Evolutionary conservation across 1,139 yeast genomes (phyloP), one percentile per base, ranked within the genome.

Genomic region (Sugiyamaella paludigena): DNA sequence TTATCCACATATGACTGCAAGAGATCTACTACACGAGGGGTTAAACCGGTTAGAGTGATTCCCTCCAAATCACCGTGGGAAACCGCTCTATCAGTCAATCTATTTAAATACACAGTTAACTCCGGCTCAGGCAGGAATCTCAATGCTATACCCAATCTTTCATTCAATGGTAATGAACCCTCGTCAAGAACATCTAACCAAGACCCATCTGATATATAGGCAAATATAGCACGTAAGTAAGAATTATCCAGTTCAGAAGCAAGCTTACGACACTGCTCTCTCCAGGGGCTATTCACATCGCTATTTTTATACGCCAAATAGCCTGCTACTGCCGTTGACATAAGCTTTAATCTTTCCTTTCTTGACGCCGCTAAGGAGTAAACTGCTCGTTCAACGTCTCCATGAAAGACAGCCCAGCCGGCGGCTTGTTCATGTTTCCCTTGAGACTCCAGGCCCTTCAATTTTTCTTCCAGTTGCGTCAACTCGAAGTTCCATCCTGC

Each of bases 171-270:
- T 41, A 92, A 74, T 1, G 96, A 84, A 33, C 84, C 83, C 60
- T 92, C 97, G 63, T 89, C 96, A 49, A 92, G 73, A 2, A 92
- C 96, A 63, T 88, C 98, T 82, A 92, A 83, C 98, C 98, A 92
- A 56, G 91, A 95, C 46, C 88, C 87, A 62, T 92, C 97, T 0
- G 97, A 89, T 49, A 92, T 84, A 59, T 83, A 92, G 0, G 97
- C 96, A 73, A 92, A 92, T 1, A 91, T 87, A 0, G 95, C 96
- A 36, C 97, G 71, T 53, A 92, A 70, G 63, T 92, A 92, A 0
- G 98, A 97, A 61, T 87, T 85, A 13, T 86, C 95, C 48, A 92
- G 72, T 57, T 88, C 97, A 24, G 87, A 78, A 0, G 97, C 88
- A 77, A 92, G 79, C 53, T 78, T 78, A 42, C 96, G 80, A 63